phyloP scores from a whole-genome alignment of 2,329 filamentous ascomycete species.

The Trichoderma lentiforme region DNA sequence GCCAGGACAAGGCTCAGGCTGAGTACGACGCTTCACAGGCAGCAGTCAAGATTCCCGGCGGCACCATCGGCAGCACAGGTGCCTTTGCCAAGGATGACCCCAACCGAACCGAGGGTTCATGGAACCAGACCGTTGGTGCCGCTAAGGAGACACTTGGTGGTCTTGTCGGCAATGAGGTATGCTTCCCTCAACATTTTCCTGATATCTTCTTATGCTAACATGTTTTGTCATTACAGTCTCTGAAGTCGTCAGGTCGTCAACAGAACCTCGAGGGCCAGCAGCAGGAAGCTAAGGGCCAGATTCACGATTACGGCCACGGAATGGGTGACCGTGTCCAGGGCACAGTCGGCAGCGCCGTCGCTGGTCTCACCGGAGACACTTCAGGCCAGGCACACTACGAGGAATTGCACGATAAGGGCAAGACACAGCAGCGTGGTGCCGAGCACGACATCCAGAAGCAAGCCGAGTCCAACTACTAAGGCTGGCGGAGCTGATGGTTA shows the following conservation, averaged over 20 bases:
- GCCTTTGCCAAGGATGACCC: constrained; percentile 69
- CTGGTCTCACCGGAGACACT: constrained; percentile 70
- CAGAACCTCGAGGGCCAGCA: constrained; percentile 79
- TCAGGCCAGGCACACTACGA: constrained; percentile 63
- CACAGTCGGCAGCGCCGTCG: constrained; percentile 65
- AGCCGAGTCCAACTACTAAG: constrained; percentile 44
- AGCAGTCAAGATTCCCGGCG: constrained; percentile 68
- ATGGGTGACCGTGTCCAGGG: constrained; percentile 65
- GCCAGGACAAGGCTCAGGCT: constrained; percentile 61
- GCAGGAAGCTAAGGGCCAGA: constrained; percentile 78
- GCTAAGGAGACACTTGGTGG: constrained; percentile 80
- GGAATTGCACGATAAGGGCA: constrained; percentile 73
- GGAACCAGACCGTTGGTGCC: constrained; percentile 86
- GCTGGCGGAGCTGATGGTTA: too few relatives aligned
- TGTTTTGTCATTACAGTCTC: constrained; percentile 37
- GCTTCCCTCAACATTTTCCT: constrained; percentile 19
- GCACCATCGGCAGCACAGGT: constrained; percentile 66
- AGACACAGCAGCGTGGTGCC: constrained; percentile 78
- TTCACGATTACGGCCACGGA: constrained; percentile 68
- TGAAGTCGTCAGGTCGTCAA: constrained; percentile 70
- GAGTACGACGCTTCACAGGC: constrained; percentile 75
- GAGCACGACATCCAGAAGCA: constrained; percentile 79
- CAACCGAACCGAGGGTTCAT: constrained; percentile 68
- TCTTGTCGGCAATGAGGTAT: constrained; percentile 67
- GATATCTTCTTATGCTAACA: constrained; percentile 9